Evolutionary conservation across 306 rosid species (phyloP), one percentile per base, ranked within the genome.

Genomic region (Purshia tridentata): DNA sequence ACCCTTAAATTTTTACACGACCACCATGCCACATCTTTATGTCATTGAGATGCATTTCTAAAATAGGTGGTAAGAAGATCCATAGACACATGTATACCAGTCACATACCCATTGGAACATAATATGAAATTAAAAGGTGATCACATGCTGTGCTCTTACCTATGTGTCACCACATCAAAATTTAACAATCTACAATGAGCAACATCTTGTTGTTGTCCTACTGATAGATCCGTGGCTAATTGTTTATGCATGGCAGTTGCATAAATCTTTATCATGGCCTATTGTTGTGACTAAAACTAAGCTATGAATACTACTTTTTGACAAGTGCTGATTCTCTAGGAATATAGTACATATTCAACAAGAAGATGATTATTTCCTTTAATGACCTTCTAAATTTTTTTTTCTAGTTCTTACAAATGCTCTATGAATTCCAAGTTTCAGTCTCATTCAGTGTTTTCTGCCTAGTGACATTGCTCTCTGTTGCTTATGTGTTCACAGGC

Each of bases 401-500:
- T 60, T 60, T 20, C 10, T 23, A 56, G 10, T 1, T 23, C 11
- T 9, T 44, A 18, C 39, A 10, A 44, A 0, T 8, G 16, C 42
- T 49, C 15, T 2, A 4, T 10, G 29, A 37, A 40, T n/a, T 61
- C 15, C 49, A 41, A 4, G 39, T 61, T 76, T 75, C 46, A 23
- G 55, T 29, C 59, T 44, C 23, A 37, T 42, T 50, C 59, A 9
- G 4, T 19, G 69, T 1, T 58, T 10, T 35, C 56, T 59, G 46
- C 20, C 56, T 41, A 18, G 40, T 60, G 50, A 56, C 46, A 39
- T 55, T 58, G 53, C 79, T 57, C 74, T 65, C 14, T 69, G 51
- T 71, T 77, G 69, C 65, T 47, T 81, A 5, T 76, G 47, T 74
- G 79, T 83, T 61, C 47, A 37, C 91, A 93, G 98, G 78, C 98